Conservation (phyloP, 257 asterid species). For the Schizonepeta tenuifolia region DNA sequence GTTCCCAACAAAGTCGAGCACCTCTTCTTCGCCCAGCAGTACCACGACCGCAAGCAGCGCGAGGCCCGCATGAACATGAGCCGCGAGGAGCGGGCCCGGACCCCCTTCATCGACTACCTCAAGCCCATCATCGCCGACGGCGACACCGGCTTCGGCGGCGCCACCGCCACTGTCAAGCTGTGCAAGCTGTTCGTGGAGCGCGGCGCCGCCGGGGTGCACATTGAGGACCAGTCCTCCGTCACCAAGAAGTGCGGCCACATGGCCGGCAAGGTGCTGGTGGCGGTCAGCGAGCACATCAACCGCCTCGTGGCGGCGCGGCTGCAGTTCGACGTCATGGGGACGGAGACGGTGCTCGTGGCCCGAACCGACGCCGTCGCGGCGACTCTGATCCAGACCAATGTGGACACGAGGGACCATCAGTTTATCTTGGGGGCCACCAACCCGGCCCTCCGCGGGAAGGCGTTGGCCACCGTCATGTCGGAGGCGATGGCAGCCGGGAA, state of each 20-base stretch:
- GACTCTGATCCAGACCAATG: slow-evolving; percentile 82
- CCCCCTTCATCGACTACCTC: slow-evolving; percentile 78
- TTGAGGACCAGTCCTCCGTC: slow-evolving; percentile 94
- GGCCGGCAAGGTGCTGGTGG: slow-evolving; percentile 97
- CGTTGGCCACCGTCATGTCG: slow-evolving; percentile 63
- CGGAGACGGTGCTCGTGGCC: slow-evolving; percentile 89
- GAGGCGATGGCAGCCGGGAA: slow-evolving; percentile 90
- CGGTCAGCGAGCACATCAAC: slow-evolving; percentile 83
- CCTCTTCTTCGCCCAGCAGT: slow-evolving; percentile 88
- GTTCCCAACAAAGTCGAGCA: slow-evolving; percentile 99
- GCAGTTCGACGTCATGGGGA: slow-evolving; percentile 95
- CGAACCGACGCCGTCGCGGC: slow-evolving; percentile 94
- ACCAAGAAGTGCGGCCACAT: slow-evolving; percentile 97
- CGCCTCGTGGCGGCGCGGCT: slow-evolving; percentile 91
- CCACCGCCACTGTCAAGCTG: slow-evolving; percentile 94
- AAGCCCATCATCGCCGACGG: slow-evolving; percentile 97
- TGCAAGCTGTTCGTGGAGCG: slow-evolving; percentile 96
- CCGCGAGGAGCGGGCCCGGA: slow-evolving; percentile 74
- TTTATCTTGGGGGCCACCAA: slow-evolving; percentile 81
- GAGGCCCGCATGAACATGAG: slow-evolving; percentile 88
- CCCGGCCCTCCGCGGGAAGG: slow-evolving; percentile 66
- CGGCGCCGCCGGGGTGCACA: slow-evolving; percentile 98
- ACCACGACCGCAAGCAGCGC: slow-evolving; percentile 89
- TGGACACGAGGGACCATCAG: slow-evolving; percentile 90
- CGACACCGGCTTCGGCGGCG: slow-evolving; percentile 96